Evolutionary conservation across 768 basidiomycete species (phyloP), one percentile per base, ranked within the genome.

Genomic region (Pholiota molesta): DNA sequence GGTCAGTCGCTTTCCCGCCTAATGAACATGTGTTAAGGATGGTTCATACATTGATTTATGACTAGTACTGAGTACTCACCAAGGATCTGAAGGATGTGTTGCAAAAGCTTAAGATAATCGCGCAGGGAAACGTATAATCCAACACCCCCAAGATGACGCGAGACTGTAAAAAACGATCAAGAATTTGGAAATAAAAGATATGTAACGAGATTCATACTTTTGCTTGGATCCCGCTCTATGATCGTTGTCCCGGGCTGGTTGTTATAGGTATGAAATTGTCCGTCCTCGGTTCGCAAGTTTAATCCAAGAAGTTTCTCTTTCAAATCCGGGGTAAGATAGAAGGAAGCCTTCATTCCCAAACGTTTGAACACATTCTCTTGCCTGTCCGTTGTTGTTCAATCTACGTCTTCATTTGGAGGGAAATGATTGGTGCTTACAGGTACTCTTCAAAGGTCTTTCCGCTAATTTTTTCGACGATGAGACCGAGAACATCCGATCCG

Each of bases 321-420:
- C 13, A 74, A 58, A 26, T 72, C 68, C 3, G 73, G 64, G 6
- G 72, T 73, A n/a, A 71, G 56, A 53, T 71, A 68, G 64, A 76
- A 77, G 1, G 72, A 71, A 1, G 69, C 61, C 3, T 67, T 69
- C 35, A 77, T 69, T 13, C 65, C 68, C 0, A 77, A 62, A 0
- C 73, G 76, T 6, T 64, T 47, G 59, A 75, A 75, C 17, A 77
- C 72, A 55, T 73, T 66, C 17, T 72, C 69, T 57, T 73, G 67
- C 57, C 76, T 76, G 17, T 10, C 16, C 26, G 26, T 26, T 26
- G 26, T 26, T 26, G 26, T 26, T 26, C 26, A 7, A 54, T 49
- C 19, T 47, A 26, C 21, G 19, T 33, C 29, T 23, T 42, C 17
- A 26, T 26, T 26, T 26, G 26, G 26, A 26, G 26, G 26, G 26